Percentiles rank a stretch among this genome's conserved stretches.
phyloP scores from a whole-genome alignment of 176 grass and related monocot genomes.

The Tillandsia fasciculata region DNA sequence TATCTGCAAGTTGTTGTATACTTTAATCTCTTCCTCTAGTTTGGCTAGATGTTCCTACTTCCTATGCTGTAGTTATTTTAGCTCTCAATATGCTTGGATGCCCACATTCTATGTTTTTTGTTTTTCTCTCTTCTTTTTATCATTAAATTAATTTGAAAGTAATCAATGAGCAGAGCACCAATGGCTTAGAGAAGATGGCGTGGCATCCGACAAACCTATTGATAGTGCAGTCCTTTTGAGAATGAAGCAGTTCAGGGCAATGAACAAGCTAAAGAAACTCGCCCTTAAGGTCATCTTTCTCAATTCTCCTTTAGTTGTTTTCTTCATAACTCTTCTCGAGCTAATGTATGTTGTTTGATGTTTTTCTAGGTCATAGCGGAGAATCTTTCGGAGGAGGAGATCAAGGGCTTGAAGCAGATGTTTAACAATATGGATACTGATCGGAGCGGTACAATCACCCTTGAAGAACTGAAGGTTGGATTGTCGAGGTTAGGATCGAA shows the following conservation, averaged over 20 bases:
- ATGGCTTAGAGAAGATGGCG: slow-evolving; percentile 72
- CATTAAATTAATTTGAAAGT: background rate
- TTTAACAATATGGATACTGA: slow-evolving; percentile 29
- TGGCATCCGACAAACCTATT: slow-evolving; percentile 70
- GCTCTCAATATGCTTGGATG: too few species aligned
- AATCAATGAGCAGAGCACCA: slow-evolving; percentile 47
- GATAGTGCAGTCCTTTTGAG: slow-evolving; percentile 74
- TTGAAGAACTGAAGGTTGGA: slow-evolving; percentile 21
- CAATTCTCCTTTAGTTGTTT: background rate
- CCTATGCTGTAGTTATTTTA: too few species aligned
- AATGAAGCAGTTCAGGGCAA: slow-evolving; percentile 87
- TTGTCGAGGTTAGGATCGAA: slow-evolving; percentile 20
- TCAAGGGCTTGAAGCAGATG: slow-evolving; percentile 33
- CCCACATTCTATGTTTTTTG: background rate
- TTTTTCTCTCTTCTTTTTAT: background rate
- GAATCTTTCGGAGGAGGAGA: slow-evolving; percentile 25
- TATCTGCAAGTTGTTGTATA: too few species aligned
- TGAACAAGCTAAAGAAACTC: slow-evolving; percentile 88
- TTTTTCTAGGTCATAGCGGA: slow-evolving; percentile 25
- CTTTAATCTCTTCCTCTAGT: too few species aligned
- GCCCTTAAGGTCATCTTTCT: slow-evolving; percentile 59
- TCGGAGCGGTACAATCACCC: slow-evolving; percentile 27
- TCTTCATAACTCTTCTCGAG: background rate
- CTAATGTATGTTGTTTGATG: background rate
- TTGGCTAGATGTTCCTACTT: too few species aligned